Evolutionary conservation across 495 filamentous ascomycete genomes (phyloP).

Genomic region (Polyplosphaeria fusca): DNA sequence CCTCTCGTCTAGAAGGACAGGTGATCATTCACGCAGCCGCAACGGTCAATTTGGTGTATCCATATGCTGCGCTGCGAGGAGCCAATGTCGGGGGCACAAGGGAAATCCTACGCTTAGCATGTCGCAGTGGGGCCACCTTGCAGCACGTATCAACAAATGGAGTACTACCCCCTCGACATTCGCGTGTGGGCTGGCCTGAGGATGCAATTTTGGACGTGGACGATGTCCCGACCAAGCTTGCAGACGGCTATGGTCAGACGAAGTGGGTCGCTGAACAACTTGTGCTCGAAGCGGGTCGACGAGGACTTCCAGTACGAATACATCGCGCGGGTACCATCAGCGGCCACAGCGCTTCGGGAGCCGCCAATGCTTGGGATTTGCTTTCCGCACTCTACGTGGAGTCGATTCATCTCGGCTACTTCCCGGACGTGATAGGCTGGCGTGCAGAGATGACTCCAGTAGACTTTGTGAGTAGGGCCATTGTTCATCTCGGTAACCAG

Average conservation of each 20-base stretch:
- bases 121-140: slow-evolving; percentile 59
- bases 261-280: slow-evolving; percentile 69
- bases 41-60: slow-evolving; percentile 66
- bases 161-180: slow-evolving; percentile 53
- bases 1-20: slow-evolving; percentile 44
- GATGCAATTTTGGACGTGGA: slow-evolving; percentile 55
- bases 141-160: slow-evolving; percentile 70
- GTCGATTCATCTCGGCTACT: slow-evolving; percentile 59
- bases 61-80: slow-evolving; percentile 58
- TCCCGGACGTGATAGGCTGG: slow-evolving; percentile 63
- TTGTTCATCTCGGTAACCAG: slow-evolving; percentile 57
- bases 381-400: slow-evolving; percentile 64
- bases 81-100: slow-evolving; percentile 51
- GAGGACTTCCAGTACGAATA: slow-evolving; percentile 60
- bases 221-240: slow-evolving; percentile 57
- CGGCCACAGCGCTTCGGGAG: slow-evolving; percentile 59
- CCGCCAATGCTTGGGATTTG: slow-evolving; percentile 67
- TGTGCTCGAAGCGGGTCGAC: slow-evolving; percentile 57
- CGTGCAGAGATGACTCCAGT: slow-evolving; percentile 70
- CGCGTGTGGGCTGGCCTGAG: slow-evolving; percentile 58
- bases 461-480: slow-evolving; percentile 65
- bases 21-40: slow-evolving; percentile 65
- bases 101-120: slow-evolving; percentile 62
- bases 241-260: slow-evolving; percentile 52
- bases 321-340: slow-evolving; percentile 64